Base-by-base conservation (phyloP, 2,329 filamentous ascomycete genomes). In the Sporothrix pallida region DNA sequence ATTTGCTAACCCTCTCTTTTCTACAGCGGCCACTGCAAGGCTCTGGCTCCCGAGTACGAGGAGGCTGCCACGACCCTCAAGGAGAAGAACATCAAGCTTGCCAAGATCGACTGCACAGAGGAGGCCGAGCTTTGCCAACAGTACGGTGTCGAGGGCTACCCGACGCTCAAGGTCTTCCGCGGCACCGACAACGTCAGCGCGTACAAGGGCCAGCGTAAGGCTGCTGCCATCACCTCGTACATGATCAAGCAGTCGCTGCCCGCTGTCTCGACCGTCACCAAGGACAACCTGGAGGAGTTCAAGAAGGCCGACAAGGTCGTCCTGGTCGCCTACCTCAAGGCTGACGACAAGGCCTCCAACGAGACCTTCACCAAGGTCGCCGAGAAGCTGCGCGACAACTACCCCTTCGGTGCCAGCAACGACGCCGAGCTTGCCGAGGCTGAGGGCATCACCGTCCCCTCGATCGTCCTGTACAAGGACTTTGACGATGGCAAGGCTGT, bases 181-280 rank as follows among this genome's bases (percentile, higher is more conserved):
- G 95, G 96, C 79, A 84, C 86, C 60, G 93, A 98, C 12, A 93
- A 92, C 82, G 85, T 93, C 81, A 87, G 89, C 77, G 92, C 95
- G 76, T 99, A 99, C 86, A 87, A 87, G 79, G 96, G 96, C 81
- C 92, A 94, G 84, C 90, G 96, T 83, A 97, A 98, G 88, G 91
- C 95, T 77, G 90, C 89, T 83, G 88, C 87, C 76, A 91, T 91
- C 81, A 87, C 88, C 67, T 91, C 91, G 37, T 98, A 97, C 88
- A 99, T 99, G 96, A 92, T 94, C 83, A 99, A 98, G 90, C 96
- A 98, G 86, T 93, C 93, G 37, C 89, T 99, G 75, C 96, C 96
- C 72, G 93, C 96, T 77, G 95, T 99, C 77, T 98, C 96, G 6
- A 81, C 88, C 77, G 88, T 99, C 75, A 91, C 89, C 79, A 90